These are phyloP conservation scores for Ruellia speciosa DNA, from an alignment of 305 asterid genomes.

Conservation along the genomic window DNA sequence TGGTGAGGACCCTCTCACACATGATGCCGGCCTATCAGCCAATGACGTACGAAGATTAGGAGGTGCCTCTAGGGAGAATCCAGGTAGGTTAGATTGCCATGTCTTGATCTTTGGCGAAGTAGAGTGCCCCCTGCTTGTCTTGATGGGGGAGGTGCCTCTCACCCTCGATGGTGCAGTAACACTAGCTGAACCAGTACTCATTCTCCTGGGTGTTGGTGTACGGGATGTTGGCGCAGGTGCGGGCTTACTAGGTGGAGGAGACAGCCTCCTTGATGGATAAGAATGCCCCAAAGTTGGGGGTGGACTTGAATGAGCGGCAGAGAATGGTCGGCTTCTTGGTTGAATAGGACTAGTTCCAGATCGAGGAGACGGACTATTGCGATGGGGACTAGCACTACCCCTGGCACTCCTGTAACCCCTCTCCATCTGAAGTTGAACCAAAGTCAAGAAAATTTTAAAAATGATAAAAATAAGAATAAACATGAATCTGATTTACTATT, in stretches of 20 bases:
- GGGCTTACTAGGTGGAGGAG: conserved; percentile 71
- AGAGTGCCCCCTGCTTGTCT: conserved; percentile 65
- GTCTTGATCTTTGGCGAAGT: conserved; percentile 59
- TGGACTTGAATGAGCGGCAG: conserved; percentile 68
- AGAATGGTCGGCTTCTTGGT: conserved; percentile 63
- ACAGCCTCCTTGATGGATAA: conserved; percentile 56
- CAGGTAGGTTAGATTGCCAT: conserved; percentile 68
- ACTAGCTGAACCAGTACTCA: conserved; percentile 62
- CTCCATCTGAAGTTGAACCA: conserved; percentile 59
- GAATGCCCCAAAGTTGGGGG: conserved; percentile 48
- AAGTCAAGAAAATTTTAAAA: conserved; percentile 13
- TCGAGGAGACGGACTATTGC: conserved; percentile 78
- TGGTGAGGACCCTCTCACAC: conserved; percentile 96
- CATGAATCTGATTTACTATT: not conserved
- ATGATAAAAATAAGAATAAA: conserved; percentile 2
- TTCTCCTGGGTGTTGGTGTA: conserved; percentile 67
- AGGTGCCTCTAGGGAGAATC: conserved; percentile 83
- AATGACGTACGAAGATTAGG: conserved; percentile 95
- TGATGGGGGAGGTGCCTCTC: conserved; percentile 75
- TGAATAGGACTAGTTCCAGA: conserved; percentile 46
- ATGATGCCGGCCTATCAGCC: conserved; percentile 91
- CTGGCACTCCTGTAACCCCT: conserved; percentile 58
- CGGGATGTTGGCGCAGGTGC: conserved; percentile 53
- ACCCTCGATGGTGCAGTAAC: conserved; percentile 40
- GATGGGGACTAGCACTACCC: conserved; percentile 90